Percentiles rank a stretch among this genome's conserved stretches.
Conservation (phyloP, 495 filamentous ascomycete genomes). For the Entonaema liquescens region DNA sequence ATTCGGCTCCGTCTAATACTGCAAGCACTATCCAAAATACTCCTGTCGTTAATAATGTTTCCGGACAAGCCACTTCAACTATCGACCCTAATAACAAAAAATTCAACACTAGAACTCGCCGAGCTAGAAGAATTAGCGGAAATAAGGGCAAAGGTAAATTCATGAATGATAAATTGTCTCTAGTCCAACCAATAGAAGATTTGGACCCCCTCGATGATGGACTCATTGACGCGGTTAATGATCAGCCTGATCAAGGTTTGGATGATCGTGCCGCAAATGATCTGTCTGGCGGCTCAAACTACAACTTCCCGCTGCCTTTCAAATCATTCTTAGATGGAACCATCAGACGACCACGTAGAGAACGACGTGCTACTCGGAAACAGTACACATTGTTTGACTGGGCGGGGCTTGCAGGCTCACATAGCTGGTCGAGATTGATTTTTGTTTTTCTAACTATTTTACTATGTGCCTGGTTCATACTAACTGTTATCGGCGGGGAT, state of each 20-base stretch:
- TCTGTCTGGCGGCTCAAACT: background rate
- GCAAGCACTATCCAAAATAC: background rate
- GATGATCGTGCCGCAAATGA: background rate
- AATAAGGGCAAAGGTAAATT: background rate
- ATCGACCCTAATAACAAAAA: too few relatives aligned
- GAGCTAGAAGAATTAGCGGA: background rate
- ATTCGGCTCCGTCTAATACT: background rate
- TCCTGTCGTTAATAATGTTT: background rate
- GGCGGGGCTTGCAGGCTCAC: background rate
- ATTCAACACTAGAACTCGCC: too few relatives aligned
- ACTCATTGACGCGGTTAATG: background rate
- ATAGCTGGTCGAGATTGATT: background rate
- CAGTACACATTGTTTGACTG: background rate
- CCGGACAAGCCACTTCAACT: background rate
- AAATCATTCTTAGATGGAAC: background rate
- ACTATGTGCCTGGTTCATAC: conserved; percentile 6
- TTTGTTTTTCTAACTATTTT: conserved; percentile 16
- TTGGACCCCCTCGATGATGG: background rate
- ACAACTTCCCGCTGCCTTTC: background rate
- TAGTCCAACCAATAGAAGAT: background rate
- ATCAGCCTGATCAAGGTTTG: background rate
- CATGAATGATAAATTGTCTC: background rate
- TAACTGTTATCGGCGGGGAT: background rate
- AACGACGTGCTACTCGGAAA: background rate
- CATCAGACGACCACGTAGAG: background rate